phyloP scores from a whole-genome alignment of 345 rosid genomes.

The Erodium maritimum region DNA sequence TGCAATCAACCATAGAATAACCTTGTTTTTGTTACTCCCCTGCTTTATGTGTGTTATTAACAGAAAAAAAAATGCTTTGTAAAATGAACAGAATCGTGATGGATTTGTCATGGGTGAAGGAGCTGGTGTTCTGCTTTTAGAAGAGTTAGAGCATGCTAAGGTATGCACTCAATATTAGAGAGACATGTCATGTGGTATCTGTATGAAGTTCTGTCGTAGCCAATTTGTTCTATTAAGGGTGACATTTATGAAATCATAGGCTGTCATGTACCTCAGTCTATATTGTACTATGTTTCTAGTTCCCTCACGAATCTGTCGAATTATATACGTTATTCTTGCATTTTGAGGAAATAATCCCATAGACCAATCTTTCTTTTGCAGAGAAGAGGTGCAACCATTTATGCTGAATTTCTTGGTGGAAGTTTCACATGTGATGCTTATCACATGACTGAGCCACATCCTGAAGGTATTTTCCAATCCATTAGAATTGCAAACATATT shows the following conservation, averaged over 20 bases:
- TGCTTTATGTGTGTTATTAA: too few species aligned
- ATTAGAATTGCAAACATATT: neutral
- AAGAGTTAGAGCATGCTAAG: constrained; percentile 96
- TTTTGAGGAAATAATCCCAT: neutral
- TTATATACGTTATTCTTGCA: neutral
- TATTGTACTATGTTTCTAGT: neutral
- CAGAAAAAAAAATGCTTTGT: too few species aligned
- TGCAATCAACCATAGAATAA: too few species aligned
- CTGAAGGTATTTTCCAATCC: constrained; percentile 50
- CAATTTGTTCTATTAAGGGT: neutral
- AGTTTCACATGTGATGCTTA: constrained; percentile 91
- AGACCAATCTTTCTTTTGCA: constrained; percentile 15
- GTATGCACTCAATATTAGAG: constrained; percentile 22
- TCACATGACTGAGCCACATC: constrained; percentile 93
- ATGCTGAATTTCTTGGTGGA: constrained; percentile 94
- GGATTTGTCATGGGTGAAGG: constrained; percentile 99
- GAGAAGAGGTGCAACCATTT: constrained; percentile 82
- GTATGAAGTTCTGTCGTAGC: neutral
- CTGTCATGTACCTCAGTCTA: neutral
- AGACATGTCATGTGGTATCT: neutral
- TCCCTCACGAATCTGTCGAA: neutral
- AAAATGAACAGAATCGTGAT: constrained; percentile 62
- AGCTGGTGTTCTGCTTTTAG: constrained; percentile 91
- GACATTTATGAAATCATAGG: neutral
- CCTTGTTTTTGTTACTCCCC: too few species aligned